Conservation (phyloP, 768 basidiomycete genomes). For the Trametes elegans region DNA sequence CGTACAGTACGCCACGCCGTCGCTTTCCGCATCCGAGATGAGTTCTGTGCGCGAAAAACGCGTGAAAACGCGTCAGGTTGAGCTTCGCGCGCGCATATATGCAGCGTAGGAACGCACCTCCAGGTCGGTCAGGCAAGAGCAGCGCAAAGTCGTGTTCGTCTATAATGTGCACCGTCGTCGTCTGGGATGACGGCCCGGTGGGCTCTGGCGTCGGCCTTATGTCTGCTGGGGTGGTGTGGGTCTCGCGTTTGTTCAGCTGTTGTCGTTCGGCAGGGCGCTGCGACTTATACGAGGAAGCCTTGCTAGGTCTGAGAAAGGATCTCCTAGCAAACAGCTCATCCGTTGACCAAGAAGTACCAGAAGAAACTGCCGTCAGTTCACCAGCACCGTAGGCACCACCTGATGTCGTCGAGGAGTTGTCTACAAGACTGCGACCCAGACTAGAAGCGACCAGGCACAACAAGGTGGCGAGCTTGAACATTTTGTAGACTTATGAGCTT, state of each 20-base stretch:
- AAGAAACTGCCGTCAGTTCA: not conserved
- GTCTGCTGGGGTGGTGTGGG: constrained; percentile 16
- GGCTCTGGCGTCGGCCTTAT: constrained; percentile 39
- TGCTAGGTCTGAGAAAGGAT: not conserved
- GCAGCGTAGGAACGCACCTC: constrained; percentile 28
- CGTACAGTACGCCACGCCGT: constrained; percentile 38
- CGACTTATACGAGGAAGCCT: not conserved
- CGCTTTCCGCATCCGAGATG: constrained; percentile 39
- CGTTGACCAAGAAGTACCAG: not conserved
- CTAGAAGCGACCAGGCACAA: not conserved
- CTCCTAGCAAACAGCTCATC: too few relatives aligned
- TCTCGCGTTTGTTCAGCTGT: constrained; percentile 7
- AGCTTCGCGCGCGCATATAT: not conserved
- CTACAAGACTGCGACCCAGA: not conserved
- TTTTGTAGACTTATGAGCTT: too few relatives aligned
- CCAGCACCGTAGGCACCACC: not conserved
- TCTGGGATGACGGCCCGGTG: constrained; percentile 32
- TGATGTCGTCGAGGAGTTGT: not conserved
- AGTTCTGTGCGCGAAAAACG: constrained; percentile 29
- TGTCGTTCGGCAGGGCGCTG: not conserved
- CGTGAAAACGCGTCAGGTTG: not conserved
- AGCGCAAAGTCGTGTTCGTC: constrained; percentile 34
- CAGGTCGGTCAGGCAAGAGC: constrained; percentile 31
- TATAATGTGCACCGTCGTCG: constrained; percentile 37
- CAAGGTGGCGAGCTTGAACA: not conserved